Evolutionary conservation across 352 stramenopile species (phyloP).

Genomic region (Phytophthora agathidicida): DNA sequence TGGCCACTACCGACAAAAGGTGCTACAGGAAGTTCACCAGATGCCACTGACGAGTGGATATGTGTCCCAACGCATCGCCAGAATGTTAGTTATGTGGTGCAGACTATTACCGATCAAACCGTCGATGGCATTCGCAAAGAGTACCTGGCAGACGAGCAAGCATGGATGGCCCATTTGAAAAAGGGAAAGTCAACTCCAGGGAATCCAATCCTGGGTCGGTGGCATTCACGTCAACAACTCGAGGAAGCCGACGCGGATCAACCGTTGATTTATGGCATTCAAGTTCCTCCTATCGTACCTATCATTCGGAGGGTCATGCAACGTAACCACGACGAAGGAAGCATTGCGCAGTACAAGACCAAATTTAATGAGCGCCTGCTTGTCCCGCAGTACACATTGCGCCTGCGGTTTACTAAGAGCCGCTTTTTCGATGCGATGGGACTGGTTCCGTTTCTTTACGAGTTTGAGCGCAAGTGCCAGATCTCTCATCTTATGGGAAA

Average conservation of each 20-base stretch:
- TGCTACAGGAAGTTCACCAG: constrained; percentile 10
- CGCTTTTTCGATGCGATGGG: constrained; percentile 84
- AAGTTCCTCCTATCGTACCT: constrained; percentile 78
- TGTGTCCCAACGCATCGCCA: constrained; percentile 70
- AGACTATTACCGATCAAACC: constrained; percentile 45
- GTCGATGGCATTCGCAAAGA: constrained; percentile 52
- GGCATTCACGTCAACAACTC: constrained; percentile 72
- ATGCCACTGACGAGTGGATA: constrained; percentile 61
- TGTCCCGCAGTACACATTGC: constrained; percentile 72
- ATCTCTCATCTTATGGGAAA: constrained; percentile 86
- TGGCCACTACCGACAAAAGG: constrained; percentile 60
- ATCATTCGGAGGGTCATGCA: constrained; percentile 87
- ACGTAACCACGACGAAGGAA: constrained; percentile 67
- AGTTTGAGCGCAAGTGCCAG: constrained; percentile 90
- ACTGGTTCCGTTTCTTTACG: constrained; percentile 83
- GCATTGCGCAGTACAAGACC: constrained; percentile 54
- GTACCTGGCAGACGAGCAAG: constrained; percentile 53
- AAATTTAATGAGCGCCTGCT: constrained; percentile 85
- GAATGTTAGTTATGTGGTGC: constrained; percentile 77
- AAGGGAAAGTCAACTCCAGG: constrained; percentile 67
- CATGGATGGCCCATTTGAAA: constrained; percentile 63
- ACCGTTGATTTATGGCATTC: constrained; percentile 68
- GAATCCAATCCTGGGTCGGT: constrained; percentile 80
- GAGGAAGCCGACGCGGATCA: constrained; percentile 61
- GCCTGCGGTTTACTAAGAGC: constrained; percentile 67